Base-by-base conservation (phyloP, 768 basidiomycete species). In the Thelephora aurantiotincta region DNA sequence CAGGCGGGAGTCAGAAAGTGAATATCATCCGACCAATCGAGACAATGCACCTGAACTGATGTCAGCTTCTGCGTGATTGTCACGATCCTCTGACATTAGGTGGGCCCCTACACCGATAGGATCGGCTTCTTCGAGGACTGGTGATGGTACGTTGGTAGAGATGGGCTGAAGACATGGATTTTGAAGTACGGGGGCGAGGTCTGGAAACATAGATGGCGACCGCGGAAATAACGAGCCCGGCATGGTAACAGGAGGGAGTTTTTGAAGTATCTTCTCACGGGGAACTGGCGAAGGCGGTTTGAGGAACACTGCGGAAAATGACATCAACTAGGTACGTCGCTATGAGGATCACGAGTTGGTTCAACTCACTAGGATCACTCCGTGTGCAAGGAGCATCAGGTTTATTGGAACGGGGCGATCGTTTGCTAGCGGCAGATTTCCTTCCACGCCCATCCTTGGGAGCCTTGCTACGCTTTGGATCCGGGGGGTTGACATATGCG, bases 221-320 rank as follows among this genome's bases (percentile, higher is more conserved):
- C 82, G 77, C 4, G 83, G 75, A 57, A 78, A 84, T 11, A 89
- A 72, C 1, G 86, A 74, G 6, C 85, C 86, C 18, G 85, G 86
- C 85, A 89, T 89, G 1, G 77, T 78, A 0, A 71, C 55, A 2
- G 75, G 75, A 6, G 64, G 63, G n/a, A 62, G 65, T 22, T 64
- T 65, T 35, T 61, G 66, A 6, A 71, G 59, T 33, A 54, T 49
- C 35, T 60, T 62, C 26, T 63, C 60, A 16, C 57, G 56, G 11
- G 64, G 64, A 11, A 59, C 67, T 12, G 61, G 61, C 0, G 65
- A 61, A 19, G 66, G 60, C 2, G 60, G 57, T 20, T 34, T 44
- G 7, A 23, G 52, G 12, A 49, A 46, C 26, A 35, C 41, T 13
- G 33, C 26, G 22, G 19, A 44, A 33, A 33, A 23, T 18, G 57